These are phyloP conservation scores for Inga leiocalycina DNA, from an alignment of 306 rosid species.

Conservation along the genomic window DNA sequence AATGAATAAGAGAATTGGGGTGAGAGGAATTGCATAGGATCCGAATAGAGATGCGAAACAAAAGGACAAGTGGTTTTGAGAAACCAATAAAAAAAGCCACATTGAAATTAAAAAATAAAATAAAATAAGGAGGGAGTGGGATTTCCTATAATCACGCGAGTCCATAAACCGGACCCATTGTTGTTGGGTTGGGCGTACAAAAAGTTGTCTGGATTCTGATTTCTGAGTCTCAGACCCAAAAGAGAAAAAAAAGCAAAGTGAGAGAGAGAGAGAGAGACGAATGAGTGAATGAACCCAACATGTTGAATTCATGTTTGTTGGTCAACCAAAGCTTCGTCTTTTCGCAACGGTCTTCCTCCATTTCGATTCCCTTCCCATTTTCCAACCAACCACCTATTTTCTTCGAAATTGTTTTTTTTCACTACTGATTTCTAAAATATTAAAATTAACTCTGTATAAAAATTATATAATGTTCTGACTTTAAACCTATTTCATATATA, in stretches of 20 bases:
- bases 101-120: neutral
- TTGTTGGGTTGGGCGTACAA: constrained; percentile 42
- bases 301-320: neutral
- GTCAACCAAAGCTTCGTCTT: neutral
- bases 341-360: constrained; percentile 48
- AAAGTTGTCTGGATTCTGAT: constrained; percentile 34
- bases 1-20: neutral
- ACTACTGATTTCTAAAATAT: neutral
- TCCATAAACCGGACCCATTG: constrained; percentile 22
- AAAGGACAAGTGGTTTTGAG: constrained; percentile 14
- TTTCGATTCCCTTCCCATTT: constrained; percentile 34
- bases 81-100: neutral
- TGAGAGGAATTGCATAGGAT: neutral
- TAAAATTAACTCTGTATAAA: too few species aligned
- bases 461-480: too few species aligned
- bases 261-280: neutral
- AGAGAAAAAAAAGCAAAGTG: neutral
- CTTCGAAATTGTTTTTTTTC: constrained; percentile 24
- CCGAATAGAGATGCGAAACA: neutral
- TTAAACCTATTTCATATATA: too few species aligned
- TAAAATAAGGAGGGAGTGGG: neutral
- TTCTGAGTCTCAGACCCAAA: neutral
- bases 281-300: constrained; percentile 17
- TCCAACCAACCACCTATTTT: neutral
- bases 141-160: constrained; percentile 40